Conservation (phyloP, 129 eudicot species). For the Flaveria robusta region DNA sequence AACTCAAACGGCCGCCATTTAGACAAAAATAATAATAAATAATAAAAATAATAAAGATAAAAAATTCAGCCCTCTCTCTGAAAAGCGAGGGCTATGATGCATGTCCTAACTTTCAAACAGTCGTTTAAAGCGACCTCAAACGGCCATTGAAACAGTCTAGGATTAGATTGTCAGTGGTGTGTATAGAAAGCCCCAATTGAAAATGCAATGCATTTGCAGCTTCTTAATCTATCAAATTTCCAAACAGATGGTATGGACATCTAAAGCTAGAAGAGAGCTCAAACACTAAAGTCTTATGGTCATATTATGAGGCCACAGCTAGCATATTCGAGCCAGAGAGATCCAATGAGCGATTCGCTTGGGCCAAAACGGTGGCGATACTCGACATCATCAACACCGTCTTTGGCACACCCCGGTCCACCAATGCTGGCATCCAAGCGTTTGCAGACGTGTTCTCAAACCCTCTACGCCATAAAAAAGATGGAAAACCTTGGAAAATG, state of each 20-base stretch:
- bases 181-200: too few species aligned
- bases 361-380: not conserved
- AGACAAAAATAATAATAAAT: too few species aligned
- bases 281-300: slow-evolving; percentile 9
- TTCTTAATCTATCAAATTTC: not conserved
- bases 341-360: slow-evolving; percentile 21
- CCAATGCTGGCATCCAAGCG: not conserved
- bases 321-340: slow-evolving; percentile 29
- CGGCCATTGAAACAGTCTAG: too few species aligned
- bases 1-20: too few species aligned
- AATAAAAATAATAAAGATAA: too few species aligned
- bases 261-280: slow-evolving; percentile 4
- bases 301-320: slow-evolving; percentile 11
- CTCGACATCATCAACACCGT: not conserved
- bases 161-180: too few species aligned
- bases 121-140: too few species aligned
- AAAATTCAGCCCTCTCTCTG: too few species aligned
- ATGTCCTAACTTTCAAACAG: too few species aligned
- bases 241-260: slow-evolving; percentile 19
- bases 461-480: not conserved
- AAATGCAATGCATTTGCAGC: not conserved
- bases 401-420: not conserved
- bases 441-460: not conserved
- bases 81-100: too few species aligned
- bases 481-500: slow-evolving; percentile 11